These are phyloP conservation scores for Coemansia sp. DNA, from an alignment of 192 early-diverging fungal genomes.

Conservation along the genomic window DNA sequence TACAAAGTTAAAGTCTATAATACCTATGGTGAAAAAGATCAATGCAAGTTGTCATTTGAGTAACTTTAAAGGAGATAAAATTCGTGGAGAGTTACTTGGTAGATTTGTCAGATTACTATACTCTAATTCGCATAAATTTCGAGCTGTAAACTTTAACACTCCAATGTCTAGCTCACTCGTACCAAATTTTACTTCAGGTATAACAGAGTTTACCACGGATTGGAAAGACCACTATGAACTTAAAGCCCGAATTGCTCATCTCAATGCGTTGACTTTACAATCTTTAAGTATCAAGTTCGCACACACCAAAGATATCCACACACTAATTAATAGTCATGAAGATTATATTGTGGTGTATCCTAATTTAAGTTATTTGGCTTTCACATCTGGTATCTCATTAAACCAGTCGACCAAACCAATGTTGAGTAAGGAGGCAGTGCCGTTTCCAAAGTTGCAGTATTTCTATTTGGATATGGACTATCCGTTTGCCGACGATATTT, in stretches of 20 bases:
- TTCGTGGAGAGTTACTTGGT: not conserved
- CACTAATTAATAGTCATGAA: not conserved
- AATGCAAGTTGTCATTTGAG: not conserved
- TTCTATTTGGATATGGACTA: slow-evolving; percentile 20
- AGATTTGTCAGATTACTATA: slow-evolving; percentile 1
- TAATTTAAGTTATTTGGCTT: not conserved
- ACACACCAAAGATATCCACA: not conserved
- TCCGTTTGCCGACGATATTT: slow-evolving; percentile 20
- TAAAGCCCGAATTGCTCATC: not conserved
- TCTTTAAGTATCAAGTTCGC: not conserved
- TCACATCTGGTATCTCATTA: not conserved
- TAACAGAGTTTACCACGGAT: not conserved
- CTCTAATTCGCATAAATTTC: not conserved
- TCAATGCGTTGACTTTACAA: not conserved
- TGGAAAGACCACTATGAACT: not conserved
- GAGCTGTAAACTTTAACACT: not conserved
- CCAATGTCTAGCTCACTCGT: not conserved
- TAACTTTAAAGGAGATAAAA: not conserved
- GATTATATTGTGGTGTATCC: not conserved
- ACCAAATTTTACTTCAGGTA: slow-evolving; percentile 1
- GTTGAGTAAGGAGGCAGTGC: not conserved
- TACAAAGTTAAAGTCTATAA: not conserved
- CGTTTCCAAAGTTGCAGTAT: slow-evolving; percentile 14
- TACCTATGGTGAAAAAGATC: not conserved
- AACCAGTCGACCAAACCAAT: not conserved